Evolutionary conservation across 164 flowering plant genomes (phyloP), one percentile per base, ranked within the genome.

Genomic region (Aristolochia californica): DNA sequence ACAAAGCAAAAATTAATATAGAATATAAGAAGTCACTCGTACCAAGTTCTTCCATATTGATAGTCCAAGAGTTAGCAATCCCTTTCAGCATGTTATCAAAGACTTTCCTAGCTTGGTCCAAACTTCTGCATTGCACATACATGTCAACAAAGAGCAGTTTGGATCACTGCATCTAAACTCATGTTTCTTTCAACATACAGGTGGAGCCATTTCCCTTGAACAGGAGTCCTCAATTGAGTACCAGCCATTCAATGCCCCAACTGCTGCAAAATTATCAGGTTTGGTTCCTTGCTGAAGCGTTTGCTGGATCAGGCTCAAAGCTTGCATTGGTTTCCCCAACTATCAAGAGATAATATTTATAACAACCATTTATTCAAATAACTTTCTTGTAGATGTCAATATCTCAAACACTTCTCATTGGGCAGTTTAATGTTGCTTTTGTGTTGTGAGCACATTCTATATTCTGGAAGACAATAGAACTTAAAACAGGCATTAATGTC

Each of bases 121-220:
- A 21, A 58, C 72, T 59, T 25, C 74, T 74, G 11, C 78, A 74
- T 56, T 72, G 74, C 68, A 64, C 53, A 59, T 74, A 71, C 80
- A 77, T 77, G 64, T 77, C 78, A 43, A 77, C 30, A n/a, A 1
- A 74, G 52, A 43, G 80, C 67, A 10, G 78, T 77, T 25, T 63
- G 61, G 50, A 69, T 70, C 34, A 66, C 66, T 14, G 71, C 8
- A 59, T 77, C 75, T 43, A 56, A 40, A 8, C 66, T 53, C 53
- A 50, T 65, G 40, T 65, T 65, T 45, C 58, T 74, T 58, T 62
- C 44, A 55, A 72, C 30, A 62, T 67, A 71, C 40, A 60, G 45
- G 56, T 77, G 72, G 34, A 77, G 64, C 80, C 77, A 73, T 50
- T 63, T 68, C 30, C 80, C 80, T 53, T 62, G 70, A 60, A 64